Evolutionary conservation across 2,329 filamentous ascomycete species (phyloP), one percentile per base, ranked within the genome.

Genomic region (Teratosphaeria epicoccoides): DNA sequence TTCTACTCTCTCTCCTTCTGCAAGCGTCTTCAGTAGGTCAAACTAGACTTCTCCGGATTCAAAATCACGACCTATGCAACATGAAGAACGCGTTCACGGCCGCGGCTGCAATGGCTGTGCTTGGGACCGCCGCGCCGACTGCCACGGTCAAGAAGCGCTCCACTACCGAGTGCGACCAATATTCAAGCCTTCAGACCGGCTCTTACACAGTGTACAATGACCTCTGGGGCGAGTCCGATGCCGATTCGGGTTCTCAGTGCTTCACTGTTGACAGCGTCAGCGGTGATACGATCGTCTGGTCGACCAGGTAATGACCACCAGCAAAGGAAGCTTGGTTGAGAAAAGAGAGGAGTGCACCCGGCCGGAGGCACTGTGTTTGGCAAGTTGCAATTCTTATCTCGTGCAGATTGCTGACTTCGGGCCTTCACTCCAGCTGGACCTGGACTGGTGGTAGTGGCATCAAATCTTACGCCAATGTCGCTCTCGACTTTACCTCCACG

Each of bases 211-310:
- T 70, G 57, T 63, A 70, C 56, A 59, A 67, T 56, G 68, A 75
- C 63, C 68, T 74, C 25, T 77, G 73, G 74, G 73, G 71, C 55
- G 52, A 63, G 43, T 59, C 45, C 28, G 52, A 61, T 44, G 73
- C 72, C 7, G 66, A 61, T 3, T 71, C 71, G 3, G 74, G 74
- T 24, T 70, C 62, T 2, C 73, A 76, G 59, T 76, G 74, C 65
- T 71, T 72, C 23, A 68, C 66, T 24, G 67, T 73, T 52, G 67
- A 71, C 51, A 62, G 68, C 49, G 57, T 71, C 26, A 65, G 58
- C 47, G 67, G 66, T 25, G 61, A 43, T 48, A 68, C 63, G 4
- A 59, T 76, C 14, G 66, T 66, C 48, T 76, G 73, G 73, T 65
- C 70, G 57, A 71, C 72, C 4, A 70, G 61, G 68, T 72, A 22